Base-by-base conservation (phyloP, 179 eudicot species). In the Silene noctiflora region DNA sequence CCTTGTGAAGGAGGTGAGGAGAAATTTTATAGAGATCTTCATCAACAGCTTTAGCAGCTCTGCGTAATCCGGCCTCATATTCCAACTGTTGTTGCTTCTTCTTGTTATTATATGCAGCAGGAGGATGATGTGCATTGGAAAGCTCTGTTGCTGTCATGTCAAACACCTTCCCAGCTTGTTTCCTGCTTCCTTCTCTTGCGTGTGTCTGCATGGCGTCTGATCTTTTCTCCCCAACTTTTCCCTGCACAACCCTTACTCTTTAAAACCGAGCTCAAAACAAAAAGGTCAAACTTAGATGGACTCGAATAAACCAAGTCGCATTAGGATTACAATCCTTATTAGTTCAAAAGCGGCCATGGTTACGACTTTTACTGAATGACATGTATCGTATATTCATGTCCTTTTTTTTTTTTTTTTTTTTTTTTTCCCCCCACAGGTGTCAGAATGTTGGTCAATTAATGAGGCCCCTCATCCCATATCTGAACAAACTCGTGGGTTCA, bases 11-110 rank as follows among this genome's bases (percentile, higher is more conserved):
- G 29, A 94, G 89, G 66, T 89, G 88, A 25, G 98, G 96, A 7
- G 98, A 91, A 76, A 94, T 91, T 81, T 88, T 85, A 88, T 94
- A 94, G 75, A 94, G 83, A 82, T 94, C 98, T 75, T 94, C 98
- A 70, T 94, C 98, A 13, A 91, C 89, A 11, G 98, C 90, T 59
- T 88, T 91, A 21, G 86, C 84, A 58, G 84, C 77, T 51, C 69
- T 81, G 16, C 84, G 73, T 20, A 68, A 58, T 25, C 42, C 78
- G 55, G 76, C 69, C 63, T 77, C 81, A 68, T 74, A 73, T 74
- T 78, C 76, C 53, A 19, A 74, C 68, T 77, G 81, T 58, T 77
- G 84, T 42, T 82, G 84, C 76, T 78, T 55, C 74, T 78, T 78
- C 4, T 58, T 78, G 16, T 75, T 79, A 77, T 61, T 25, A 17